Conservation (phyloP, 768 basidiomycete species). For the Pulveroboletus frians region DNA sequence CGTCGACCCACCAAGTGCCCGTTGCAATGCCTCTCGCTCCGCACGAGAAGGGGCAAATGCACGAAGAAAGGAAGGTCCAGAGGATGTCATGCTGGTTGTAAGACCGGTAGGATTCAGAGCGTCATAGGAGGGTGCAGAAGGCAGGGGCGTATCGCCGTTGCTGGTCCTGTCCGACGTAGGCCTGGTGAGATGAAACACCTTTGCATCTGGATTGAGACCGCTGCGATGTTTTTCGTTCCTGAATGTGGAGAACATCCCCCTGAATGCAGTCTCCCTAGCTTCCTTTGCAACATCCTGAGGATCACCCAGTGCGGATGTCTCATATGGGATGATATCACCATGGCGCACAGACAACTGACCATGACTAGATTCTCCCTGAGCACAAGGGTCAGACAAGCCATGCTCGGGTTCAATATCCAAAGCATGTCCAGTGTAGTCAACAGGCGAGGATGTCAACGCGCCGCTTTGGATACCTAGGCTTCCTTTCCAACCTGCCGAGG, state of each 20-base stretch:
- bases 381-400: conserved; percentile 45
- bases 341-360: conserved; percentile 25
- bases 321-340: conserved; percentile 33
- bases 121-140: conserved; percentile 37
- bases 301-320: conserved; percentile 20
- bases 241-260: conserved; percentile 45
- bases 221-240: conserved; percentile 50
- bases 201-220: conserved; percentile 81
- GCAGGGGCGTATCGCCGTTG: conserved; percentile 9
- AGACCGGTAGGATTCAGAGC: conserved; percentile 61
- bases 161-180: conserved; percentile 11
- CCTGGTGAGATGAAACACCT: conserved; percentile 63
- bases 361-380: conserved; percentile 8
- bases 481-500: conserved; percentile 53
- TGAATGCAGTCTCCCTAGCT: conserved; percentile 29
- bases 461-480: conserved; percentile 13
- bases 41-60: conserved; percentile 87
- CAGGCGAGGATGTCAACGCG: conserved; percentile 37
- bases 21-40: conserved; percentile 79
- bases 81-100: conserved; percentile 33
- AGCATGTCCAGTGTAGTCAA: conserved; percentile 33
- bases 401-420: conserved; percentile 32
- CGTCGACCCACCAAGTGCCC: conserved; percentile 68
- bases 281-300: conserved; percentile 9
- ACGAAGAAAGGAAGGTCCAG: conserved; percentile 54